Conservation (phyloP, 345 rosid species). For the rapeseed (Brassica napus) region Da-Ae NC_063442.1:6113501-6114000, state of each 20-base stretch:
- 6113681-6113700: background rate
- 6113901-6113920: constrained; percentile 94
- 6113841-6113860: constrained; percentile 91
- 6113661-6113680: background rate
- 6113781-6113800: constrained; percentile 97
- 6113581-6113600: constrained; percentile 76
- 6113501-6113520: constrained; percentile 98
- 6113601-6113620: constrained; percentile 69
- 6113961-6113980: constrained; percentile 90
- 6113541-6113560: constrained; percentile 88
- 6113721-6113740: constrained; percentile 70
- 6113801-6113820: constrained; percentile 92
- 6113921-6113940: constrained; percentile 65
- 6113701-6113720: background rate
- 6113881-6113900: constrained; percentile 93
- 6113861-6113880: constrained; percentile 87
- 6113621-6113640: constrained; percentile 63
- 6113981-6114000: constrained; percentile 90
- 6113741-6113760: constrained; percentile 91
- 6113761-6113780: constrained; percentile 95
- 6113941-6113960: constrained; percentile 82
- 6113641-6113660: constrained; percentile 60
- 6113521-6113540: constrained; percentile 93
- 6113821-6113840: constrained; percentile 80
- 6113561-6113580: constrained; percentile 89